Percentiles rank a stretch among this genome's conserved stretches.
Conservation (phyloP, 768 basidiomycete genomes). For the Mycena olivaceomarginata region DNA sequence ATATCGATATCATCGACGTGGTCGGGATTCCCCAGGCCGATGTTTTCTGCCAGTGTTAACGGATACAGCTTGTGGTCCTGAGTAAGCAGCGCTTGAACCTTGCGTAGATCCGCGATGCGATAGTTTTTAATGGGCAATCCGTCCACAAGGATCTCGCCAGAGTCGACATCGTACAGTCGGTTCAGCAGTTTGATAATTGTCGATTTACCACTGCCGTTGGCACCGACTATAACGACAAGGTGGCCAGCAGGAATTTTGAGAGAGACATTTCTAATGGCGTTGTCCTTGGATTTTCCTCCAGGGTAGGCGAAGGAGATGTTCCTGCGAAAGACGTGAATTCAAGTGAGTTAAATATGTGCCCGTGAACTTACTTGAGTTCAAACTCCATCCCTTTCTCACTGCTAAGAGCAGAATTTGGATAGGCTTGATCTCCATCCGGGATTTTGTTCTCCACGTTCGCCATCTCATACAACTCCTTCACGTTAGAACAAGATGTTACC, state of each 20-base stretch:
- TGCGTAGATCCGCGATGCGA: constrained; percentile 51
- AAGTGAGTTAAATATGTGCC: not conserved
- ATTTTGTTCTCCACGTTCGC: constrained; percentile 47
- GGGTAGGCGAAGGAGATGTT: constrained; percentile 62
- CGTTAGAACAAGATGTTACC: constrained; percentile 21
- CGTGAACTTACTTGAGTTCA: constrained; percentile 20
- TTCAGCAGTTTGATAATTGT: not conserved
- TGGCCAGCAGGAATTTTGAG: constrained; percentile 52
- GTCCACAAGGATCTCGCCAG: constrained; percentile 52
- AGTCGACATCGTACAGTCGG: too few relatives aligned
- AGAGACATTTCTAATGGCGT: constrained; percentile 49
- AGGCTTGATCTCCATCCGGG: constrained; percentile 48
- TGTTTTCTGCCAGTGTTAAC: constrained; percentile 60
- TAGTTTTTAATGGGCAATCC: constrained; percentile 55
- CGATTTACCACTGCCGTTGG: constrained; percentile 58
- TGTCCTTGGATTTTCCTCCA: constrained; percentile 35
- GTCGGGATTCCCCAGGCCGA: constrained; percentile 57
- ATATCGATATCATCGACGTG: constrained; percentile 12
- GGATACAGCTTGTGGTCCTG: constrained; percentile 61
- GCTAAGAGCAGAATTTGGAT: constrained; percentile 45
- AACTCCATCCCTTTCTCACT: constrained; percentile 36
- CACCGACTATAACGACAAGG: constrained; percentile 58
- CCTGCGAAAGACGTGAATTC: constrained; percentile 41
- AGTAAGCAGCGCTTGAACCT: constrained; percentile 55
- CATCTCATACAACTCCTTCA: constrained; percentile 46